Percentiles rank a stretch among this genome's conserved stretches.
These are phyloP conservation scores for Lycium barbarum DNA, from an alignment of 257 asterid genomes.

Conservation along the genomic window DNA sequence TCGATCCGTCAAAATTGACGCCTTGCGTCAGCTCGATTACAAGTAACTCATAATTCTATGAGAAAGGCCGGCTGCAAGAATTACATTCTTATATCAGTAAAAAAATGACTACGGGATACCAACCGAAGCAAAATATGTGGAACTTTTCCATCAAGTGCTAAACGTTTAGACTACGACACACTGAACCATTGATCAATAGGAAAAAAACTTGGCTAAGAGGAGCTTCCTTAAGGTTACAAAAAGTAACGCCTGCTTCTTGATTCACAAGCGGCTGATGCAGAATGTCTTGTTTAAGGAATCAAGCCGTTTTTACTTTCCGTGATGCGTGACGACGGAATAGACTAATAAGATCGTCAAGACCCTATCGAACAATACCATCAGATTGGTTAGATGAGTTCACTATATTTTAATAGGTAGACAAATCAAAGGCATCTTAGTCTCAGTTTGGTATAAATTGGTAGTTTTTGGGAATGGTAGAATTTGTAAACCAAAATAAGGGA, in stretches of 20 bases:
- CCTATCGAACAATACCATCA: constrained; percentile 53
- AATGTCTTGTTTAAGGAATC: constrained; percentile 29
- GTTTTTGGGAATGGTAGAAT: background rate
- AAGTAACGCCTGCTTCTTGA: constrained; percentile 1
- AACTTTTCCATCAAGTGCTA: background rate
- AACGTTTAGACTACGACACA: background rate
- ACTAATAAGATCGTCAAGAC: constrained; percentile 90
- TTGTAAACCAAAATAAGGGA: background rate
- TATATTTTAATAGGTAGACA: background rate
- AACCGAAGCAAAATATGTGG: background rate
- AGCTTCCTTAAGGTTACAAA: background rate
- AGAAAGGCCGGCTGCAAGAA: background rate
- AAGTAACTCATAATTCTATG: constrained; percentile 3
- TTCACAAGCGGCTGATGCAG: background rate
- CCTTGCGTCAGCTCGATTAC: background rate
- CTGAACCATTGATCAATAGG: background rate
- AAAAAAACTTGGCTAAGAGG: background rate
- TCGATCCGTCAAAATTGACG: constrained; percentile 13
- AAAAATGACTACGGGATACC: background rate
- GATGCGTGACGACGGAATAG: constrained; percentile 88
- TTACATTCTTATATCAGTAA: background rate
- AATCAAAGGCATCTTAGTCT: background rate
- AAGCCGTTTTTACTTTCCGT: constrained; percentile 74
- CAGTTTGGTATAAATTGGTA: background rate
- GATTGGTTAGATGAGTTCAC: constrained; percentile 22